phyloP scores from a whole-genome alignment of 305 asterid genomes.

The Rubia tinctorum region DNA sequence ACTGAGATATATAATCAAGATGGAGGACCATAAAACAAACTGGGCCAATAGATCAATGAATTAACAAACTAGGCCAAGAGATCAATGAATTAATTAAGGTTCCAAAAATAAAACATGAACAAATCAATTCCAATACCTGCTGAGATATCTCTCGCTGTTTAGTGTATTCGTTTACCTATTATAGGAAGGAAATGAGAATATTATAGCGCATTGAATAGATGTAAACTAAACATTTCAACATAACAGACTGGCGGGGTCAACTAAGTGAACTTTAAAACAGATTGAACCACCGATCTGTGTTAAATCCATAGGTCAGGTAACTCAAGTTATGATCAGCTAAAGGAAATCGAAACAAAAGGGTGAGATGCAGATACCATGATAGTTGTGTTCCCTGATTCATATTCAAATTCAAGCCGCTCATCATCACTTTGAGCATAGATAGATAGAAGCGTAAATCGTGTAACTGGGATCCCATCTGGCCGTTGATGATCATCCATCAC shows the following conservation, averaged over 20 bases:
- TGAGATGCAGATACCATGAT: conserved; percentile 54
- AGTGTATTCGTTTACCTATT: conserved; percentile 67
- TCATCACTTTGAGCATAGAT: conserved; percentile 81
- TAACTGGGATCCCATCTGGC: conserved; percentile 91
- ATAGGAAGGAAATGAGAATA: conserved; percentile 19
- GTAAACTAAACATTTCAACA: conserved; percentile 3
- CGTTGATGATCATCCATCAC: conserved; percentile 98
- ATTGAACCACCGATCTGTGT: not conserved
- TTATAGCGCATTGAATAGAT: not conserved
- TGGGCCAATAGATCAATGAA: not conserved
- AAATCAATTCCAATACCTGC: conserved; percentile 50
- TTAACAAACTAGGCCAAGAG: not conserved
- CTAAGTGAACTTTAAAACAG: not conserved
- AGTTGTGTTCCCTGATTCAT: conserved; percentile 93
- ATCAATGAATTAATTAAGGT: not conserved
- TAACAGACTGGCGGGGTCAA: not conserved
- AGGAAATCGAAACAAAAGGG: conserved; percentile 1
- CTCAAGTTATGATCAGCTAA: conserved; percentile 12
- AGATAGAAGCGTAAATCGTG: conserved; percentile 80
- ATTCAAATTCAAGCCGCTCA: conserved; percentile 94
- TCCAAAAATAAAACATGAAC: not conserved
- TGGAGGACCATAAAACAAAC: not conserved
- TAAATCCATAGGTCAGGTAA: not conserved
- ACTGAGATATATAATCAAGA: not conserved
- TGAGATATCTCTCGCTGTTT: conserved; percentile 74